Evolutionary conservation across 2,329 filamentous ascomycete species (phyloP).

Genomic region (Mariannaea elegans): DNA sequence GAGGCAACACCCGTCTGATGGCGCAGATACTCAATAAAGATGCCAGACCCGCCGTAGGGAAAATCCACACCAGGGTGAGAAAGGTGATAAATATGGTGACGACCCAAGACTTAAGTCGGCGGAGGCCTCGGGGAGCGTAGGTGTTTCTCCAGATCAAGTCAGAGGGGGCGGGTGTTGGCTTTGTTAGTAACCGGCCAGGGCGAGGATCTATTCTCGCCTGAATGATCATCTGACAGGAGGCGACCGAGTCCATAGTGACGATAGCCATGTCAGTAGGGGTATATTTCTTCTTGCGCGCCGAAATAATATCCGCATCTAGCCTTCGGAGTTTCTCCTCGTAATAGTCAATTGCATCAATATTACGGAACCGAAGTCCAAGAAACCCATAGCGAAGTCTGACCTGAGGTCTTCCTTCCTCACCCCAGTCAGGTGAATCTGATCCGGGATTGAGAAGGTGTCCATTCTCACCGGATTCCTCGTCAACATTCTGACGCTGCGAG

Average conservation of each 20-base stretch:
- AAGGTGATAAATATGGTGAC: conserved; percentile 86
- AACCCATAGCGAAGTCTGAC: conserved; percentile 82
- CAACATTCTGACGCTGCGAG: conserved; percentile 46
- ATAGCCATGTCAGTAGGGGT: conserved; percentile 85
- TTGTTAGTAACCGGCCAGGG: conserved; percentile 85
- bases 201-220: conserved; percentile 93
- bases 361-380: conserved; percentile 74
- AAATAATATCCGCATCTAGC: conserved; percentile 77
- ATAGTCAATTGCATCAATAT: conserved; percentile 91
- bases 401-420: conserved; percentile 67
- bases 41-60: conserved; percentile 81
- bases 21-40: conserved; percentile 83
- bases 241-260: conserved; percentile 96
- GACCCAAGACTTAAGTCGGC: conserved; percentile 81
- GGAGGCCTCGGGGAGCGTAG: conserved; percentile 77
- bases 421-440: conserved; percentile 39
- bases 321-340: conserved; percentile 86
- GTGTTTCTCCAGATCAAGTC: conserved; percentile 98
- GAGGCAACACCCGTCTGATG: conserved; percentile 76
- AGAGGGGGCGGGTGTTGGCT: conserved; percentile 84
- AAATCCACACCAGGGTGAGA: conserved; percentile 88
- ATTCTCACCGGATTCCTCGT: conserved; percentile 62
- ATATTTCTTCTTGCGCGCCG: conserved; percentile 79
- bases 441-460: conserved; percentile 66
- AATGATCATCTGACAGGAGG: conserved; percentile 92